Base-by-base conservation (phyloP, 371 early-diverging fungal species). In the Dichotomocladium elegans region DNA sequence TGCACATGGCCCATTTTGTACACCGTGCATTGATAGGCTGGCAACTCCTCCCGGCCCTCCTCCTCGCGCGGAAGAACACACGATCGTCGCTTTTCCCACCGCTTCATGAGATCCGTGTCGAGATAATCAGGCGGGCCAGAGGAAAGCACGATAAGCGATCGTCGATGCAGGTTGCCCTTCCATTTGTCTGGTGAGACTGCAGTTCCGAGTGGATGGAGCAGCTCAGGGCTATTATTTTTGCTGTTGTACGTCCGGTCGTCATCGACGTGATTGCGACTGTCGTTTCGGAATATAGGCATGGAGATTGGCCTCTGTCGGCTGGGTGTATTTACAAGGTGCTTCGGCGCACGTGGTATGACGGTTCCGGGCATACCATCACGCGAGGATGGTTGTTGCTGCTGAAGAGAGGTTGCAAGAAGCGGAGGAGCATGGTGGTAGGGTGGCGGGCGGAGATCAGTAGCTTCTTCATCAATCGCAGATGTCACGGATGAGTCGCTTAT, bases 1-100 rank as follows among this genome's bases (percentile, higher is more conserved):
- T 59, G 35, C 6, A 76, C 67, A 61, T 76, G 70, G 3, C 77
- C 77, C 72, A 72, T 72, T 31, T 72, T 70, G 40, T 64, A 68
- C 0, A 76, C 73, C 1, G 77, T 66, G 42, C 77, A 76, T 26
- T 66, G 29, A 30, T 76, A 76, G 9, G 52, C 53, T 1, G 77
- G 77, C 27, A 76, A 47, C 30, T 67, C 66, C 52, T 76, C 70
- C 6, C 51, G 37, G 4, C 70, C 70, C 41, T 70, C 70, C 51
- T 70, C 70, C 31, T 66, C 66, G 22, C 66, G 58, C 17, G 66
- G 66, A 19, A 60, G n/a, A 10, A 61, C 45, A 37, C 66, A 66
- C 6, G 70, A 73, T 49, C 58, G 57, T 26, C 66, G 55, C 51
- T 60, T 61, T 28, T 72, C 73, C 53, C 63, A 57, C 1, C 62